Evolutionary conservation across 2,329 filamentous ascomycete species (phyloP), one percentile per base, ranked within the genome.

Genomic region (Fusarium abutilonis): DNA sequence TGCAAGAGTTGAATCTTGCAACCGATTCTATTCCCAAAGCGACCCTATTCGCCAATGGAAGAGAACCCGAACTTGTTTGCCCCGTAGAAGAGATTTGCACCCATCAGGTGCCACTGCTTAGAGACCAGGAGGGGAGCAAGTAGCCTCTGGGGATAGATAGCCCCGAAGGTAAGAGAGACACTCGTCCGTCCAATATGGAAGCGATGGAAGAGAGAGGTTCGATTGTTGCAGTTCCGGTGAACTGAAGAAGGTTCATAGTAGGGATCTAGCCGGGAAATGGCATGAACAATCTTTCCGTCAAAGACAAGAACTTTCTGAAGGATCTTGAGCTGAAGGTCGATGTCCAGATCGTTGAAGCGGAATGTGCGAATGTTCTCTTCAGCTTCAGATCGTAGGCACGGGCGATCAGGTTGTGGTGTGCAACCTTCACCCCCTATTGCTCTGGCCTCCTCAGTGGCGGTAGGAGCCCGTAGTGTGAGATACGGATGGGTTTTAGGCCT

Each of bases 61-160:
- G 79, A 82, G 63, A 84, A 84, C 0, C 77, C 78, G 56, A 84
- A 83, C 0, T 72, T 79, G 61, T 84, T 84, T 2, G 71, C 56
- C 8, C 80, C 79, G 51, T 83, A 83, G 57, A 84, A 84, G 3
- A 78, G 59, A 54, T 79, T 77, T 3, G 71, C 64, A 0, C 77
- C 79, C 2, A 80, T 63, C 26, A 75, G 78, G 44, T 74, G 66
- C 75, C 79, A 81, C 1, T 70, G 63, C 51, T 73, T 78, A 47
- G 69, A 78, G 0, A 82, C 80, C 0, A 74, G 31, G 0, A 84
- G 71, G 1, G 75, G 68, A 0, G 67, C 68, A 0, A 84, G 73
- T 1, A 80, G 59, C 0, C 69, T 58, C 4, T 76, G 71, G 0
- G 81, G 80, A 2, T 75, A 63, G 0, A 64, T 63, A 0, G 76